phyloP scores from a whole-genome alignment of 1,139 yeast species.

The Candida tetrigidarum region DNA sequence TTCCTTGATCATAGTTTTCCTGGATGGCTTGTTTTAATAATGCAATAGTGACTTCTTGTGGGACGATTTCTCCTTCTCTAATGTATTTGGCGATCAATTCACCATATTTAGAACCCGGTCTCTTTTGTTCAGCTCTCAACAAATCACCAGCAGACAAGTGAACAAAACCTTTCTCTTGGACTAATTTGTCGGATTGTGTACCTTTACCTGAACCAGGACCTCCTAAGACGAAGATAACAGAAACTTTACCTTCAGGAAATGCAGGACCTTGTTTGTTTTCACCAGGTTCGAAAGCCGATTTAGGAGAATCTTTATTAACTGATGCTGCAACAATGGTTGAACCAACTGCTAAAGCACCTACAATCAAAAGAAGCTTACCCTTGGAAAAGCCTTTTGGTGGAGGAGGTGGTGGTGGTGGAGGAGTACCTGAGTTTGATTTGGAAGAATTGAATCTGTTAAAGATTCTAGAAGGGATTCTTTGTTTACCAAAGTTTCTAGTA shows the following conservation, averaged over 20 bases:
- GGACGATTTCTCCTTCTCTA: conserved; percentile 89
- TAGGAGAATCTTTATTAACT: conserved; percentile 49
- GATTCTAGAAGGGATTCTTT: conserved; percentile 8
- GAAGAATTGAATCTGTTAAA: conserved; percentile 24
- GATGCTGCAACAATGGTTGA: conserved; percentile 50
- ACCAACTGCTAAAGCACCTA: conserved; percentile 48
- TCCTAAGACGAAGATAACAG: conserved; percentile 87
- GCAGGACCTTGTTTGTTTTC: conserved; percentile 33
- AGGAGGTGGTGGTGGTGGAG: conserved; percentile 25
- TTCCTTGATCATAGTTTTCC: conserved; percentile 55
- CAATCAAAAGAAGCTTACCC: conserved; percentile 31
- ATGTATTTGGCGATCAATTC: conserved; percentile 82
- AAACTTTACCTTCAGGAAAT: conserved; percentile 64
- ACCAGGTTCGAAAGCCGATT: conserved; percentile 52
- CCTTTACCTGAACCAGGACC: conserved; percentile 98
- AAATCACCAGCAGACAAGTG: conserved; percentile 96
- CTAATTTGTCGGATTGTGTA: conserved; percentile 90
- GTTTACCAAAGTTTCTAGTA: conserved; percentile 10
- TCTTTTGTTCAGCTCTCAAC: conserved; percentile 85
- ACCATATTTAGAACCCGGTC: conserved; percentile 85
- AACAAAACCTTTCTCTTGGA: conserved; percentile 76
- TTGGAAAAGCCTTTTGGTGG: conserved; percentile 17
- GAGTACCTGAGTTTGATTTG: conserved; percentile 16
- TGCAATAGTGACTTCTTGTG: conserved; percentile 93
- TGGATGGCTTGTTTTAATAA: conserved; percentile 79